A percentile compares a stretch with the other conserved stretches of the same genome.
Evolutionary conservation across 345 rosid species (phyloP).

Genomic region (Bruguiera gymnorhiza): DNA sequence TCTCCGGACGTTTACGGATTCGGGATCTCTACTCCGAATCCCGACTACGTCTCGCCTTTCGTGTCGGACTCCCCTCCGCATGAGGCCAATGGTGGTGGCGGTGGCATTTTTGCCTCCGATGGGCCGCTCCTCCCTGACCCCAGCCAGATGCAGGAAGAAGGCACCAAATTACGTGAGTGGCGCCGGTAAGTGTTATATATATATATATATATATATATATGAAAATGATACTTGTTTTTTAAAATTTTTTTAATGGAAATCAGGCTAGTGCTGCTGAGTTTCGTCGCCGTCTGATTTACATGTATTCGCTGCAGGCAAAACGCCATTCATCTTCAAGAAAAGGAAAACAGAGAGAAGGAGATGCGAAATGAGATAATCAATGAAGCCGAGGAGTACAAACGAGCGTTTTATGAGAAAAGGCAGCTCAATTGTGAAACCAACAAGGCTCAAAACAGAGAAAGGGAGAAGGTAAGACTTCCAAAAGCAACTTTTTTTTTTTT

Average conservation of each 20-base stretch:
- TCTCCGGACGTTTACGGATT: conserved; percentile 49
- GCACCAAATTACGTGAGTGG: conserved; percentile 23
- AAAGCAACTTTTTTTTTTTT: not conserved
- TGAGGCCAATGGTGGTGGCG: not conserved
- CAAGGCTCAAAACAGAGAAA: conserved; percentile 79
- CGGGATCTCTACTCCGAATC: conserved; percentile 34
- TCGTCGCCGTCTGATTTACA: no score
- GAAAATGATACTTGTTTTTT: no score
- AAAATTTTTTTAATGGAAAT: no score
- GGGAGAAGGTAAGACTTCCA: conserved; percentile 64
- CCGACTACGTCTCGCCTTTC: conserved; percentile 30
- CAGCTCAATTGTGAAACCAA: conserved; percentile 58
- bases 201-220: no score
- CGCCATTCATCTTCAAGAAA: conserved; percentile 45
- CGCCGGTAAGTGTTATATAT: conserved; percentile 10
- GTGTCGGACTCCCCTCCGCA: not conserved
- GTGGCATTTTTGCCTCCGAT: conserved; percentile 13
- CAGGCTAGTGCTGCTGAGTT: no score
- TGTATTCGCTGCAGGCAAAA: no score
- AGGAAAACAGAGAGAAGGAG: conserved; percentile 92
- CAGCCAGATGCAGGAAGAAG: conserved; percentile 22
- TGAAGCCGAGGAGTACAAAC: conserved; percentile 33
- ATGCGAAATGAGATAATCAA: conserved; percentile 79
- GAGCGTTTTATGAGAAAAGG: conserved; percentile 28
- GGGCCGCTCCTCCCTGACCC: conserved; percentile 28